Evolutionary conservation across 148 eudicot species (phyloP).

Genomic region (Camellia granthamiana): DNA sequence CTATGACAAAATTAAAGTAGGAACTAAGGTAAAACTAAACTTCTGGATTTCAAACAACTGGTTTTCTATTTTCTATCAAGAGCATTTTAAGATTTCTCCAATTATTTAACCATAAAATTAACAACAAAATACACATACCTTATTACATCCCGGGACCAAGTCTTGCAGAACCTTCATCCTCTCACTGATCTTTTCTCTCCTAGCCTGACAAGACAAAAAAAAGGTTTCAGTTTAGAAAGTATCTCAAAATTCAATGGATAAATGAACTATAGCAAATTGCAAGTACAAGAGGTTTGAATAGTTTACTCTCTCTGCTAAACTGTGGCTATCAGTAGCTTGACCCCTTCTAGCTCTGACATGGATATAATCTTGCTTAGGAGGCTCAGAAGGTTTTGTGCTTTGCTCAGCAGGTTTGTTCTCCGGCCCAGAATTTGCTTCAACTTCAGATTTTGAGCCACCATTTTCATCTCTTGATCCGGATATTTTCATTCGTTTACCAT

Average conservation of each 20-base stretch:
- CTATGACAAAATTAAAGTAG: background rate
- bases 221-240: slow-evolving; percentile 4
- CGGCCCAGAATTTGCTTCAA: slow-evolving; percentile 52
- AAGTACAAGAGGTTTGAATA: slow-evolving; percentile 4
- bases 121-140: slow-evolving; percentile 3
- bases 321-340: slow-evolving; percentile 99
- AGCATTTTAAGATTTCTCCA: background rate
- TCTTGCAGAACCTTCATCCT: slow-evolving; percentile 96
- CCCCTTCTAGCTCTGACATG: slow-evolving; percentile 99
- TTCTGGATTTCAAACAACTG: background rate
- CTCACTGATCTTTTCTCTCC: slow-evolving; percentile 95
- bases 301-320: slow-evolving; percentile 92
- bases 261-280: slow-evolving; percentile 2
- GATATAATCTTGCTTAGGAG: slow-evolving; percentile 82
- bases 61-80: slow-evolving; percentile 2
- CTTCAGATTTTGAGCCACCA: slow-evolving; percentile 48
- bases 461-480: slow-evolving; percentile 48
- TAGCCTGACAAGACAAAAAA: slow-evolving; percentile 46
- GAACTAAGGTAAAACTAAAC: background rate
- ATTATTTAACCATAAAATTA: background rate
- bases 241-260: background rate
- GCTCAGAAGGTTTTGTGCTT: slow-evolving; percentile 47
- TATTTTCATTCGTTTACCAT: slow-evolving; percentile 55
- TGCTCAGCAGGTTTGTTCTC: slow-evolving; percentile 45
- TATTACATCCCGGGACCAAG: slow-evolving; percentile 78